Base-by-base conservation (phyloP, 805 yeast species). In the Naumovozyma castellii region DNA sequence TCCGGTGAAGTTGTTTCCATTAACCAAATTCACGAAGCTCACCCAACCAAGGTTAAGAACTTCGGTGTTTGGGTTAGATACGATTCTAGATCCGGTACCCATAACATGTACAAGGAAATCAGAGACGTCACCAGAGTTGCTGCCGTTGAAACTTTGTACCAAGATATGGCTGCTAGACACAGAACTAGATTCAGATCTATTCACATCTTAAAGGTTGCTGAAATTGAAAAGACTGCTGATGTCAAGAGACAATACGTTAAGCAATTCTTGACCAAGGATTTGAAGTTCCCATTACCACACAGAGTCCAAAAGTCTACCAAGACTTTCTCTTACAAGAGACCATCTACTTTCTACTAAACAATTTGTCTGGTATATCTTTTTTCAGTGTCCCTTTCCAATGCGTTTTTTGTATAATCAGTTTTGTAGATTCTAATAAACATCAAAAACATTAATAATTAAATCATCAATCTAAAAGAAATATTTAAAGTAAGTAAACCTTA, bases 21-120 rank as follows among this genome's bases (percentile, higher is more conserved):
- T 65, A 85, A 85, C 79, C 72, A 72, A 66, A 84, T 90, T 69
- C 67, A 81, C 67, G 98, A 90, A 78, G 73, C 86, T 68, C 84
- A 77, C 78, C 97, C 97, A 73, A 84, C 95, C 75, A 87, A 84
- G 79, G 97, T 90, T 67, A 90, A 90, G 87, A 90, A 86, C 84
- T 90, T 86, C 68, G 97, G 96, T 77, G 72, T 90, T 76, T 90
- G 98, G 98, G 83, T 90, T 72, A 87, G 97, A 78, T 90, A 90
- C 84, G 97, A 90, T 71, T 90, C 98, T 57, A 92, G 98, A 82
- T 90, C 97, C 59, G 98, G 98, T 77, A 87, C 95, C 66, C 97
- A 90, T 94, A 90, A 90, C 92, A 90, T 90, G 96, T 90, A 90
- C 95, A 90, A 90, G 80, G 98, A 90, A 78, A 85, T 85, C 90